Conservation (phyloP, 139 green algal species). For the Mesotaenium endlicherianum region DNA sequence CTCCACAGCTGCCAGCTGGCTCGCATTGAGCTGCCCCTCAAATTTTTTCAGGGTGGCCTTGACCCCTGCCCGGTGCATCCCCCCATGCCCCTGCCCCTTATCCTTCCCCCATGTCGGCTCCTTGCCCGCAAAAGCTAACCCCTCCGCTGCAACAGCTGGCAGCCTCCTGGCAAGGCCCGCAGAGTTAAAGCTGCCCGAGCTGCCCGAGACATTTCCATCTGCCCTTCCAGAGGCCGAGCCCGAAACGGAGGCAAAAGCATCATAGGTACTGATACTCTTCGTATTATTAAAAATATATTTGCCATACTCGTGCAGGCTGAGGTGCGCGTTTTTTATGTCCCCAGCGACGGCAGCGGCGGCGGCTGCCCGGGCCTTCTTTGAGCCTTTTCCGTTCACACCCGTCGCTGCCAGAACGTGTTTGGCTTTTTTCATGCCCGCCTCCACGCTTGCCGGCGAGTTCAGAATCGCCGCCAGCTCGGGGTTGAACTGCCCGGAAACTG, state of each 20-base stretch:
- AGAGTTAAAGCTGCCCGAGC: no score
- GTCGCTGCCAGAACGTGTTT: no score
- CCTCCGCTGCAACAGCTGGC: background rate
- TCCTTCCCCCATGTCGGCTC: background rate
- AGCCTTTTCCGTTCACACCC: no score
- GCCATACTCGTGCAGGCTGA: no score
- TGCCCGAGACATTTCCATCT: no score
- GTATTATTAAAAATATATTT: no score
- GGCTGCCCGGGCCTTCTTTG: no score
- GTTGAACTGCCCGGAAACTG: background rate
- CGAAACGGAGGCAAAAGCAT: no score
- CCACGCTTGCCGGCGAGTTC: background rate
- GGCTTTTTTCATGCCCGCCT: background rate
- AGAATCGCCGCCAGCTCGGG: background rate
- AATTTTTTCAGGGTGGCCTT: background rate
- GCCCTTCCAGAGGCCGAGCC: no score
- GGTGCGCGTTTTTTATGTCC: no score
- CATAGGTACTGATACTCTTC: no score
- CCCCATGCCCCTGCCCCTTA: background rate
- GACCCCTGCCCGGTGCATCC: background rate
- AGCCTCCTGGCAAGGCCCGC: background rate
- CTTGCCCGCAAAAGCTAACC: conserved; percentile 6
- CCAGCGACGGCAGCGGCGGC: no score
- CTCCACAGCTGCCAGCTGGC: conserved; percentile 43
- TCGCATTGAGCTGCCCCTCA: conserved; percentile 52